phyloP scores from a whole-genome alignment of 2,329 filamentous ascomycete genomes.

The Diplocarpon rosae region DNA sequence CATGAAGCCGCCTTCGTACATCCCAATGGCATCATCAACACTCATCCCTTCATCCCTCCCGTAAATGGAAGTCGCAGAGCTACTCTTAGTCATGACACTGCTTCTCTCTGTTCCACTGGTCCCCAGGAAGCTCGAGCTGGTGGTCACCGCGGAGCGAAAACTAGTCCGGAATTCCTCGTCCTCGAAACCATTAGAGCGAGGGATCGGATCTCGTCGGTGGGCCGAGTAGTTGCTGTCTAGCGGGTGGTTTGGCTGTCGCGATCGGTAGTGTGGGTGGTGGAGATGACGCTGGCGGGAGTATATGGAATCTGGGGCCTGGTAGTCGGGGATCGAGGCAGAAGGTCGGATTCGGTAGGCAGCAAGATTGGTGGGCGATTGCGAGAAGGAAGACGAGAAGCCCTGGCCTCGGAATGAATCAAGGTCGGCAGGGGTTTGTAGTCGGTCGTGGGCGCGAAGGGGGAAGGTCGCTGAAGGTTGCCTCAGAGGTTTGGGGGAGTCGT shows the following conservation, averaged over 20 bases:
- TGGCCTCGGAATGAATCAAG: constrained; percentile 18
- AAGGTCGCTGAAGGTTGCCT: constrained; percentile 16
- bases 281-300: constrained; percentile 24
- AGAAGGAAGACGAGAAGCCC: constrained; percentile 23
- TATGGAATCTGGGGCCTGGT: constrained; percentile 22
- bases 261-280: constrained; percentile 18
- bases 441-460: constrained; percentile 15
- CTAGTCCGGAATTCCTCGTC: constrained; percentile 40
- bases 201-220: constrained; percentile 21
- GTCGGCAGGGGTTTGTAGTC: constrained; percentile 14
- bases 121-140: constrained; percentile 40
- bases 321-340: constrained; percentile 26
- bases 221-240: constrained; percentile 22
- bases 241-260: constrained; percentile 13
- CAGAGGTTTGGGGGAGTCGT: constrained; percentile 21
- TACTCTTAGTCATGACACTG: constrained; percentile 70
- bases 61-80: constrained; percentile 55
- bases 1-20: constrained; percentile 54
- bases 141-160: constrained; percentile 49
- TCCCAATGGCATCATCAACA: constrained; percentile 58
- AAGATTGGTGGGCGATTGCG: constrained; percentile 17
- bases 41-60: constrained; percentile 45
- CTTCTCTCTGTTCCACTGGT: constrained; percentile 70
- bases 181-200: constrained; percentile 19
- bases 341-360: constrained; percentile 17